Conservation (phyloP, 108 stramenopile species). For the Cyclotella distinguenda region DNA sequence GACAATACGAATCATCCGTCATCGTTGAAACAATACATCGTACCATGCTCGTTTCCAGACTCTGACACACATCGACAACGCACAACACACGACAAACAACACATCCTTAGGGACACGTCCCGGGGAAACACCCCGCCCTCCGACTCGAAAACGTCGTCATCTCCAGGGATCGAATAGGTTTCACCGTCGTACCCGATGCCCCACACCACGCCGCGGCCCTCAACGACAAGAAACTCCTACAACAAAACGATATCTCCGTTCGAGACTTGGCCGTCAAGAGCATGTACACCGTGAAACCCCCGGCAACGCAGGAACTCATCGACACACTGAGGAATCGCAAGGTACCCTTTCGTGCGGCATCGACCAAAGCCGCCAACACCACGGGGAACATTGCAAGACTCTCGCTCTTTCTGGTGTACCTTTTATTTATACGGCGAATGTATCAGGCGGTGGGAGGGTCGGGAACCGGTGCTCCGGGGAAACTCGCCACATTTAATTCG, state of each 20-base stretch:
- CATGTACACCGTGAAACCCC: slow-evolving; percentile 60
- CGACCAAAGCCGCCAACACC: slow-evolving; percentile 44
- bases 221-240: slow-evolving; percentile 33
- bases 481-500: slow-evolving; percentile 50
- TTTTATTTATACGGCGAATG: slow-evolving; percentile 66
- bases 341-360: slow-evolving; percentile 68
- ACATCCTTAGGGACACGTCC: slow-evolving; percentile 21
- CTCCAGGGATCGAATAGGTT: slow-evolving; percentile 56
- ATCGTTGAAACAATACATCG: not conserved
- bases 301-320: slow-evolving; percentile 64
- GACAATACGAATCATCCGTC: not conserved
- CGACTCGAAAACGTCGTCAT: slow-evolving; percentile 62
- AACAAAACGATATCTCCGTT: slow-evolving; percentile 28
- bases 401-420: slow-evolving; percentile 58
- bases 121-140: slow-evolving; percentile 39
- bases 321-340: slow-evolving; percentile 47
- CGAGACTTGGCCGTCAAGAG: slow-evolving; percentile 23
- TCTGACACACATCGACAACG: not conserved
- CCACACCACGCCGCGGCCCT: slow-evolving; percentile 34
- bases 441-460: slow-evolving; percentile 55
- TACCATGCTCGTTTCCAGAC: not conserved
- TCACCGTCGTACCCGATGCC: slow-evolving; percentile 45
- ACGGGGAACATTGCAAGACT: slow-evolving; percentile 38
- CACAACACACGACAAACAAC: not conserved
- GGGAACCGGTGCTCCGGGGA: slow-evolving; percentile 60